phyloP scores from a whole-genome alignment of 345 rosid genomes.

The Firmiana major region DNA sequence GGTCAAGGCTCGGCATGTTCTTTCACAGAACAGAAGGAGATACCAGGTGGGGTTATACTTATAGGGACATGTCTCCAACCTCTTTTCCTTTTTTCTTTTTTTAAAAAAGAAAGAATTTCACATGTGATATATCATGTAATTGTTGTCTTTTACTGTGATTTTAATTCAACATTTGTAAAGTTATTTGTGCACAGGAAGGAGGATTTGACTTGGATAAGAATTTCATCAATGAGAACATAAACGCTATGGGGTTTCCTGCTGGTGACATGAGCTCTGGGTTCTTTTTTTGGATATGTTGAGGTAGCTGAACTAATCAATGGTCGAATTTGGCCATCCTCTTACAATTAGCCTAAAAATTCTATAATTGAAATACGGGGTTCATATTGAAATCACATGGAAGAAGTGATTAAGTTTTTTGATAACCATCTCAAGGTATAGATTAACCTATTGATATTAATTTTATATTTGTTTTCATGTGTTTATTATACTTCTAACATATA shows the following conservation, averaged over 20 bases:
- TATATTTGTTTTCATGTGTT: no score
- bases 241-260: slow-evolving; percentile 98
- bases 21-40: slow-evolving; percentile 84
- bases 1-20: slow-evolving; percentile 87
- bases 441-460: background rate
- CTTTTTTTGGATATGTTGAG: slow-evolving; percentile 86
- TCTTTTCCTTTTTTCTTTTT: background rate
- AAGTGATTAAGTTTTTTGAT: slow-evolving; percentile 85
- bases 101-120: background rate
- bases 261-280: slow-evolving; percentile 92
- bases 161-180: background rate
- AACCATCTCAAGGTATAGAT: slow-evolving; percentile 71
- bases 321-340: background rate
- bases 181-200: slow-evolving; percentile 51
- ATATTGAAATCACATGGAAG: slow-evolving; percentile 93
- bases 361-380: slow-evolving; percentile 59
- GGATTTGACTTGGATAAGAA: slow-evolving; percentile 87
- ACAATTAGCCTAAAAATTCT: slow-evolving; percentile 8
- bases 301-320: slow-evolving; percentile 30
- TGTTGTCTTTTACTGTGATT: background rate
- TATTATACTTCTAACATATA: no score
- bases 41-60: slow-evolving; percentile 52
- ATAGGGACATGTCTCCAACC: background rate
- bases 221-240: slow-evolving; percentile 77
- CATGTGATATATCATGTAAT: background rate